Evolutionary conservation across 768 basidiomycete species (phyloP).

Genomic region (Kwoniella pini): DNA sequence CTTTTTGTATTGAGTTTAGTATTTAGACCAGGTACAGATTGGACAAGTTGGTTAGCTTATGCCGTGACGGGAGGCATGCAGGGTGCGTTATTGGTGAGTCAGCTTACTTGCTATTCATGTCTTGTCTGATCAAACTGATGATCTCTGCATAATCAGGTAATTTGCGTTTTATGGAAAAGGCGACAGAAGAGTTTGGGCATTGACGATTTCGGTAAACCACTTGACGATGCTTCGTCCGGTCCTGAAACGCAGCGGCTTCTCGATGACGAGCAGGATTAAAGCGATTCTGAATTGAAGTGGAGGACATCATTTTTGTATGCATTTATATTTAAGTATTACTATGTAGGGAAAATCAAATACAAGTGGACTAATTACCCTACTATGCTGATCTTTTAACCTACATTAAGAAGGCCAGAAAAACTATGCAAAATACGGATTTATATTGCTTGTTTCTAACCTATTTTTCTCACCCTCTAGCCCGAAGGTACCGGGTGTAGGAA

Average conservation of each 20-base stretch:
- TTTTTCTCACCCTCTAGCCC: slow-evolving; percentile 31
- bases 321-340: too few relatives aligned
- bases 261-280: slow-evolving; percentile 8
- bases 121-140: slow-evolving; percentile 1
- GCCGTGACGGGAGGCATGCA: slow-evolving; percentile 75
- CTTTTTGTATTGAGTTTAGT: slow-evolving; percentile 70
- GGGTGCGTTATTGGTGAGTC: slow-evolving; percentile 64
- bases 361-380: too few relatives aligned
- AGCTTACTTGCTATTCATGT: not conserved
- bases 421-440: slow-evolving; percentile 40
- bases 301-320: slow-evolving; percentile 14
- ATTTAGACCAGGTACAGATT: slow-evolving; percentile 53
- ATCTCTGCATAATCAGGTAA: slow-evolving; percentile 51
- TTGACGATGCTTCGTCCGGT: not conserved
- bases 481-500: slow-evolving; percentile 38
- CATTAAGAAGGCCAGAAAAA: too few relatives aligned
- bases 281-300: not conserved
- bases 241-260: slow-evolving; percentile 15
- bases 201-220: slow-evolving; percentile 79
- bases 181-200: slow-evolving; percentile 73
- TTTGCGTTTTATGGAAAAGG: slow-evolving; percentile 83
- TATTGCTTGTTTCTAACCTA: slow-evolving; percentile 3
- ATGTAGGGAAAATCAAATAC: too few relatives aligned
- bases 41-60: slow-evolving; percentile 55
- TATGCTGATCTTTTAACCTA: too few relatives aligned